Evolutionary conservation across 139 green algal species (phyloP), one percentile per base, ranked within the genome.

Genomic region (Auxenochlorella pyrenoidosa): DNA sequence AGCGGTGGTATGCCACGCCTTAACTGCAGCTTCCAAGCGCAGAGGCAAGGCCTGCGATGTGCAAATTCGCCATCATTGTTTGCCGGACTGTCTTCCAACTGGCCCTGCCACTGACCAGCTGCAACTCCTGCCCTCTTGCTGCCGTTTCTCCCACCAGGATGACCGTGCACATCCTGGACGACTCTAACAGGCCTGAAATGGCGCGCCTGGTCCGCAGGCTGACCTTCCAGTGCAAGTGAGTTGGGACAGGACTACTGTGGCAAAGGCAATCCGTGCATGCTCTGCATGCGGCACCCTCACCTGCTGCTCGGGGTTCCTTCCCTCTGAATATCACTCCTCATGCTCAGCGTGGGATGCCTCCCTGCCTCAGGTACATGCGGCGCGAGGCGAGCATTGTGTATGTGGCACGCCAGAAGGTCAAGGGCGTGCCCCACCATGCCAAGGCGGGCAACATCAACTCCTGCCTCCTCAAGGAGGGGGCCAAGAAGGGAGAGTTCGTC

Each of bases 401-500:
- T 43, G 36, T 85, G 8, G 72, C 36, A 0, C 70, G 87, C 10
- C 21, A 65, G 26, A 90, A 86, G 38, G 36, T 51, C 3, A 88
- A 88, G 65, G 79, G 79, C 41, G 81, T 90, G 21, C 63, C 80
- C 0, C 87, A 88, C 70, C 87, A 90, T 58, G 87, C 81, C 78
- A 90, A 90, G 70, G 81, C 80, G n/a, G 87, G 87, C 30, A 90
- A 90, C 79, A 90, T 90, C 81, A 90, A 88, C 59, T 86, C 65
- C 38, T 82, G 81, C 66, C 80, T 90, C 28, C 58, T 84, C 21
- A 73, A 83, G 72, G 71, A 66, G 44, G 78, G 82, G 24, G 34
- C 77, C 43, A 26, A 32, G 59, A 63, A 84, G 79, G 79, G 79
- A 2, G 79, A 88, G 41, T 90, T 65, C 21, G 36, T 90, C 10